Percentiles rank a stretch among this genome's conserved stretches.
These are phyloP conservation scores for Cynanchum wilfordii DNA, from an alignment of 257 asterid species.

Conservation along the genomic window DNA sequence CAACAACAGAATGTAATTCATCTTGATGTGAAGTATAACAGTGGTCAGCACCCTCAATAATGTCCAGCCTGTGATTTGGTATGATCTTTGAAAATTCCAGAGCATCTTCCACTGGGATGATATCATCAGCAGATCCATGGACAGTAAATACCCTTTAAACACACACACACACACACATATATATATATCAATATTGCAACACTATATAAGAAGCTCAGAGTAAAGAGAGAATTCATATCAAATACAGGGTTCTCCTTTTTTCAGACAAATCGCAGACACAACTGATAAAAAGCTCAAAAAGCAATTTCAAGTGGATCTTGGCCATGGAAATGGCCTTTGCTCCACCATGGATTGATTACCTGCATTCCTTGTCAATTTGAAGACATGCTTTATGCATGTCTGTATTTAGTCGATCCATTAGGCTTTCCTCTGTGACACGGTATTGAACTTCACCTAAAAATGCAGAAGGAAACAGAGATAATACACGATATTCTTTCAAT, in stretches of 20 bases:
- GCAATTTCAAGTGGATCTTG: not conserved
- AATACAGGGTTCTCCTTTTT: not conserved
- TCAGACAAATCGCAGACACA: not conserved
- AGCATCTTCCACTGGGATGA: slow-evolving; percentile 57
- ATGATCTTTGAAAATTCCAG: slow-evolving; percentile 52
- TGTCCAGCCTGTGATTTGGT: slow-evolving; percentile 47
- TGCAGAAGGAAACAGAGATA: not conserved
- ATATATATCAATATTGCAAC: not conserved
- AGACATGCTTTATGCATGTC: slow-evolving; percentile 74
- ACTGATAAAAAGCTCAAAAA: not conserved
- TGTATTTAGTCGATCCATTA: slow-evolving; percentile 68
- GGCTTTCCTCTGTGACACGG: slow-evolving; percentile 65
- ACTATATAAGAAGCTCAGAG: not conserved
- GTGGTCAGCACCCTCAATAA: slow-evolving; percentile 60
- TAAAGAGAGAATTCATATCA: not conserved
- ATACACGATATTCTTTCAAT: not conserved
- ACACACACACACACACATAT: not conserved
- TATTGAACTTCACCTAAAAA: slow-evolving; percentile 53
- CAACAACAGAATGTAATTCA: slow-evolving; percentile 36
- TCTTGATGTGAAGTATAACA: slow-evolving; percentile 46
- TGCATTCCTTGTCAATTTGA: slow-evolving; percentile 55
- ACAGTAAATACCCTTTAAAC: slow-evolving; percentile 55
- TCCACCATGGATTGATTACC: slow-evolving; percentile 31
- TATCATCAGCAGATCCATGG: slow-evolving; percentile 62
- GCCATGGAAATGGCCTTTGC: not conserved